Evolutionary conservation across 176 grass and related monocot species (phyloP).

Genomic region (Tillandsia leiboldiana): DNA sequence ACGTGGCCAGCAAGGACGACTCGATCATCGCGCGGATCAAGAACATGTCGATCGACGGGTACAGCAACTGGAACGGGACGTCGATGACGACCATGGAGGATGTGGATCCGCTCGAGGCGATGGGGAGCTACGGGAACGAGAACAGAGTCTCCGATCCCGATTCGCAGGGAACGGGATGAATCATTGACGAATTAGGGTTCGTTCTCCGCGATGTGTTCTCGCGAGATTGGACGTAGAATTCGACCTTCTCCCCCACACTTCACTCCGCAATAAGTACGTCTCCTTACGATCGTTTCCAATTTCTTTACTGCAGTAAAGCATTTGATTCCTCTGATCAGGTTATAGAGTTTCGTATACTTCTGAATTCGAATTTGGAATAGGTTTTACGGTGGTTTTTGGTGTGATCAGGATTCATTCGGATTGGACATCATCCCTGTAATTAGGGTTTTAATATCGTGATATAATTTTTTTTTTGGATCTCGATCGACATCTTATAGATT

Average conservation of each 20-base stretch:
- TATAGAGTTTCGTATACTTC: too few species aligned
- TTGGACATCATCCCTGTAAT: too few species aligned
- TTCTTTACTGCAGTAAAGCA: too few species aligned
- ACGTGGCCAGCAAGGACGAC: conserved; percentile 3
- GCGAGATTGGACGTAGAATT: background rate
- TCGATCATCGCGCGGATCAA: conserved; percentile 1
- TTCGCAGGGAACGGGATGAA: background rate
- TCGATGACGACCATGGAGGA: conserved; percentile 1
- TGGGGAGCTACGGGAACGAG: background rate
- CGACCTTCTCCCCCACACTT: background rate
- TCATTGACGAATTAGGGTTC: background rate
- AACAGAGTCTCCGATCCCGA: background rate
- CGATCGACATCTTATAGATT: too few species aligned
- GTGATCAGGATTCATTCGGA: too few species aligned
- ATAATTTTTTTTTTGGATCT: too few species aligned
- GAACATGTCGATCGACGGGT: conserved; percentile 9
- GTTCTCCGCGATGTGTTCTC: background rate
- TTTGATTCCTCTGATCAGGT: too few species aligned
- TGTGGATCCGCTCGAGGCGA: conserved; percentile 11
- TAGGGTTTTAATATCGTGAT: too few species aligned
- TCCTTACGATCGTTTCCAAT: too few species aligned
- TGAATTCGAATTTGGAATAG: too few species aligned
- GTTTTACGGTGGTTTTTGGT: too few species aligned
- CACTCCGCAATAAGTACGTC: background rate
- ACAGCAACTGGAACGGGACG: conserved; percentile 16